Evolutionary conservation across 192 early-diverging fungal genomes (phyloP), one percentile per base, ranked within the genome.

Genomic region (Mortierella hygrophila): DNA sequence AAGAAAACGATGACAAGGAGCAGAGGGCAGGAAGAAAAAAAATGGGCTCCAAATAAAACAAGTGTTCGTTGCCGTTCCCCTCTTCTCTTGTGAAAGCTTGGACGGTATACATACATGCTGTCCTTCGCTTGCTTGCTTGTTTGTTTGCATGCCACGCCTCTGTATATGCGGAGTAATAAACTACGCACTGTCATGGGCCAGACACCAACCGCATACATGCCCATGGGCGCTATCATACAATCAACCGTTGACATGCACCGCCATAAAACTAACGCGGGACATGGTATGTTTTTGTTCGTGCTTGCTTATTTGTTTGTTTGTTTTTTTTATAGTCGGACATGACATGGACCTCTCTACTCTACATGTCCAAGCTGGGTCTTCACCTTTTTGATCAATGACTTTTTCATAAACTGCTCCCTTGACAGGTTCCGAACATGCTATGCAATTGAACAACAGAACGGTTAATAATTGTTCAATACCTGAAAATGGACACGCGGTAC

Each of bases 391-490:
- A 93, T 92, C 72, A 96, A 85, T 0, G 95, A 96, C 55, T 96
- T 91, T 54, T 96, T 95, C 94, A 97, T 92, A 80, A 98, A 99
- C 84, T 97, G 96, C 73, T 98, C 97, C 74, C 96, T 89, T 0
- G 97, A 94, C 26, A 99, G 89, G 52, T 91, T 93, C 9, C 97
- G 92, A 41, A 96, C 93, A 77, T 92, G 91, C 92, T 97, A 69
- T 26, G 65, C 16, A 42, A 18, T 4, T 13, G 26, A 70, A 41
- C 23, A 37, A 69, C 13, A 26, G 20, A 18, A 29, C 9, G 5
- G 38, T 40, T 55, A 32, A 52, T 38, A 68, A 37, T 37, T 15
- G 29, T 65, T 23, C 60, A 29, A 65, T 32, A 11, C 26, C 6
- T 32, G 13, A 26, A 15, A 15, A 6, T 20, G 26, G 7, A n/a